phyloP scores from a whole-genome alignment of 83 land plant genomes.

The Diphasiastrum complanatum region DNA sequence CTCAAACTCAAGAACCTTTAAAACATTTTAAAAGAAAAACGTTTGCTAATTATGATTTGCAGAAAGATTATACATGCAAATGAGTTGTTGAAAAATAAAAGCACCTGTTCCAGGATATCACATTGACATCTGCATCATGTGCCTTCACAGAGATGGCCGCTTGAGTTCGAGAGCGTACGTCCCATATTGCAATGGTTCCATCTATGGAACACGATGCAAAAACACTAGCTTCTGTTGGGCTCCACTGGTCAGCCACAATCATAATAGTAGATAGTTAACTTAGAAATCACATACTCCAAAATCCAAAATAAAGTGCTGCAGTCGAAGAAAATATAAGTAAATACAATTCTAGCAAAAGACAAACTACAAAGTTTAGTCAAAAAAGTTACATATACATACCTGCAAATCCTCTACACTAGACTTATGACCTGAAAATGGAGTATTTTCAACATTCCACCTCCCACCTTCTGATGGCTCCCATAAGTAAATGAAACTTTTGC shows the following conservation, averaged over 20 bases:
- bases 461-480: constrained; percentile 76
- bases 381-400: constrained; percentile 42
- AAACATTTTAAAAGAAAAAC: neutral
- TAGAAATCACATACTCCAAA: neutral
- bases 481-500: constrained; percentile 65
- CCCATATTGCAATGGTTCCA: constrained; percentile 79
- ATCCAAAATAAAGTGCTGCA: too few relatives aligned
- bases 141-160: constrained; percentile 71
- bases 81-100: neutral
- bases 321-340: neutral
- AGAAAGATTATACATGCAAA: neutral
- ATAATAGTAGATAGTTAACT: neutral
- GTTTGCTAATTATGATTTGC: neutral
- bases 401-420: constrained; percentile 91
- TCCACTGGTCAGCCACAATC: constrained; percentile 59
- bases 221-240: constrained; percentile 86
- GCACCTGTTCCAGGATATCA: constrained; percentile 95
- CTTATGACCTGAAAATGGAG: constrained; percentile 49
- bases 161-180: constrained; percentile 44
- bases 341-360: neutral
- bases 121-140: constrained; percentile 93
- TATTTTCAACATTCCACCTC: constrained; percentile 53
- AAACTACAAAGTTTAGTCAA: neutral
- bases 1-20: neutral
- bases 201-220: constrained; percentile 98